Evolutionary conservation across 2,329 filamentous ascomycete species (phyloP), one percentile per base, ranked within the genome.

Genomic region (Dryadomyces sulphureus): DNA sequence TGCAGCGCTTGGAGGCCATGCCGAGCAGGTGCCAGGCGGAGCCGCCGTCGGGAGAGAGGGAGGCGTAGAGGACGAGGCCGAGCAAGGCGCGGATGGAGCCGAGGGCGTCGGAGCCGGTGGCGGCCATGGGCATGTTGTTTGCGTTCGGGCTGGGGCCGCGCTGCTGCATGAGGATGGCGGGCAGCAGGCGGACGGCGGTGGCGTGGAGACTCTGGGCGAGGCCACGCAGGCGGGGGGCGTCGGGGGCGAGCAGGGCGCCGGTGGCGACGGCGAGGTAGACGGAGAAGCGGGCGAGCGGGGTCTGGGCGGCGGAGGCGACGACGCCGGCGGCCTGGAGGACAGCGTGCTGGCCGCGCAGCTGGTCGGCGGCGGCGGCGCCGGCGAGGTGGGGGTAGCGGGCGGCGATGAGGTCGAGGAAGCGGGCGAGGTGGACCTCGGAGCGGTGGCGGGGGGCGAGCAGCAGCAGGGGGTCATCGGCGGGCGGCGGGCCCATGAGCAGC

Each of bases 21-120:
- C 57, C 57, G 16, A 58, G 36, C 19, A 59, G 43, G 41, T 59
- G 58, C 58, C 57, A 60, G 2, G 56, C 52, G 7, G 58, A 59
- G 3, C 58, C 57, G 20, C 57, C 57, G 4, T 43, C 41, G 2
- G 54, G 45, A 35, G 46, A 53, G 12, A 54, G 45, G 36, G 54
- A 50, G 5, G 57, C 56, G 39, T 57, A 55, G 9, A 58, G 16
- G 9, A 55, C 47, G 30, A 59, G 43, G 11, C 11, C 41, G 5
- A 50, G 32, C 19, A 52, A 44, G 25, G 45, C 47, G 19, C 43
- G 47, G 17, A 52, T 35, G 25, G 45, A 27, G 12, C 25, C 27
- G 5, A 43, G 41, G 11, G 45, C 45, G 9, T 41, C 45, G 3
- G 25, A 9, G 41, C 19, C 19, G 17, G 36, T 32, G 27, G 17